These are phyloP conservation scores for Colletotrichum sp. DNA, from an alignment of 2,329 filamentous ascomycete genomes.

Conservation along the genomic window DNA sequence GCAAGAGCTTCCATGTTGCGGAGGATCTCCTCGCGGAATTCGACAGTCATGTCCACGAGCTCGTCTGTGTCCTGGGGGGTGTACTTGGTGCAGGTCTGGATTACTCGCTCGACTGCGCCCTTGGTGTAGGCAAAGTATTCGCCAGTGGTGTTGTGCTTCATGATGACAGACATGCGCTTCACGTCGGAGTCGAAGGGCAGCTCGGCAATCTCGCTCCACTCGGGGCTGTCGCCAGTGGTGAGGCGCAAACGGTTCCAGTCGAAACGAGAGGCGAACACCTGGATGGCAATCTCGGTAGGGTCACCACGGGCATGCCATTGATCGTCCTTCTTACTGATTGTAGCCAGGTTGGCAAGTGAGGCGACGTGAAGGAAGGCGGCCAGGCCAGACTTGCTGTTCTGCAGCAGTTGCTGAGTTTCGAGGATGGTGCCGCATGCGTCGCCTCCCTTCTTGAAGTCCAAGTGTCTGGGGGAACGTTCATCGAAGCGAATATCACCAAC, in stretches of 20 bases:
- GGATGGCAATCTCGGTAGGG: conserved; percentile 70
- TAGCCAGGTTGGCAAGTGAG: conserved; percentile 63
- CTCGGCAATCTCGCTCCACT: conserved; percentile 61
- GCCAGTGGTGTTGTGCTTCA: conserved; percentile 26
- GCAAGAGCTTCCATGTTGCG: conserved; percentile 69
- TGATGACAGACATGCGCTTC: conserved; percentile 20
- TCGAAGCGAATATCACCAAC: conserved; percentile 43
- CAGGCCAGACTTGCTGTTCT: conserved; percentile 35
- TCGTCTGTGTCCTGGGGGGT: conserved; percentile 28
- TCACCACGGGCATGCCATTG: conserved; percentile 63
- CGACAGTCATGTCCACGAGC: conserved; percentile 49
- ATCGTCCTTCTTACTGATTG: conserved; percentile 50
- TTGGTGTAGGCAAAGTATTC: conserved; percentile 54
- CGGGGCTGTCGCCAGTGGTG: conserved; percentile 38
- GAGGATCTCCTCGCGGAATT: conserved; percentile 59
- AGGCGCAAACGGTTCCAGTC: conserved; percentile 56
- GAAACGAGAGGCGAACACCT: conserved; percentile 69
- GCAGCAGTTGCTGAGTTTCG: conserved; percentile 22
- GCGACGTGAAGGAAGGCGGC: conserved; percentile 59
- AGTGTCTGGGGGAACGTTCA: not conserved
- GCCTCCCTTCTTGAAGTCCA: conserved; percentile 11
- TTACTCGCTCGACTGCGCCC: conserved; percentile 71
- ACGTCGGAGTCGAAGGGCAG: conserved; percentile 21
- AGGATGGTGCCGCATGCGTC: conserved; percentile 9
- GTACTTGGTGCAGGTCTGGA: conserved; percentile 60